These are phyloP conservation scores for Magnusiomyces suaveolens DNA, from an alignment of 1,139 yeast species.

Conservation along the genomic window DNA sequence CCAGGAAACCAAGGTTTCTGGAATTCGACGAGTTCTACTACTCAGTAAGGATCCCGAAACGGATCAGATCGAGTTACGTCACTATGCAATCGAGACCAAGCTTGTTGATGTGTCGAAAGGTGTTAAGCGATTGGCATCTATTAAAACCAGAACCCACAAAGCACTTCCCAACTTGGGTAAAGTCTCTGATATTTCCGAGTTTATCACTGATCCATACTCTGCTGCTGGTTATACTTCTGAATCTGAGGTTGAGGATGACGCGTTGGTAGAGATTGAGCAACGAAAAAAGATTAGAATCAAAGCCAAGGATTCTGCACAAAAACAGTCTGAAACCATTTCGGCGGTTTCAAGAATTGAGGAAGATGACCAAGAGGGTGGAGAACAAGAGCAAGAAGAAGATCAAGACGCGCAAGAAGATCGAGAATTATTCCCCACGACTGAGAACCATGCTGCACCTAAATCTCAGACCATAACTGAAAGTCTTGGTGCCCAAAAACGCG, in stretches of 20 bases:
- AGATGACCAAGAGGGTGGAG: conserved; percentile 5
- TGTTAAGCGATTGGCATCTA: conserved; percentile 63
- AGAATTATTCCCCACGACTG: conserved; percentile 1
- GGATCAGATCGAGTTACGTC: conserved; percentile 73
- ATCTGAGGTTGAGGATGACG: conserved; percentile 80
- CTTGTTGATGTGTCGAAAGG: conserved; percentile 75
- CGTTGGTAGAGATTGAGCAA: conserved; percentile 62
- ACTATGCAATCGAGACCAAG: conserved; percentile 81
- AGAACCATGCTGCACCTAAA: neutral
- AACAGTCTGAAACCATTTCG: neutral
- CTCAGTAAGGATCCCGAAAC: conserved; percentile 63
- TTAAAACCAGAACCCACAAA: conserved; percentile 41
- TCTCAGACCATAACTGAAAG: neutral
- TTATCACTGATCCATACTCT: conserved; percentile 72
- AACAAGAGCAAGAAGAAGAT: conserved; percentile 12
- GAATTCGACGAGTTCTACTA: conserved; percentile 78
- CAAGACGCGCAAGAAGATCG: conserved; percentile 19
- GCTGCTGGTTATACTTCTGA: conserved; percentile 76
- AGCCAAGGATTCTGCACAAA: conserved; percentile 15
- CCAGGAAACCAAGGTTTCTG: conserved; percentile 67
- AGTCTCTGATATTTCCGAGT: conserved; percentile 70
- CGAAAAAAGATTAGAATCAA: conserved; percentile 21
- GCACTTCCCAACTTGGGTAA: conserved; percentile 63
- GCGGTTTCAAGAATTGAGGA: neutral
- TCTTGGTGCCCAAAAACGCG: conserved; percentile 53